Evolutionary conservation across 2,329 filamentous ascomycete species (phyloP).

Genomic region (Orbilia brochopaga): DNA sequence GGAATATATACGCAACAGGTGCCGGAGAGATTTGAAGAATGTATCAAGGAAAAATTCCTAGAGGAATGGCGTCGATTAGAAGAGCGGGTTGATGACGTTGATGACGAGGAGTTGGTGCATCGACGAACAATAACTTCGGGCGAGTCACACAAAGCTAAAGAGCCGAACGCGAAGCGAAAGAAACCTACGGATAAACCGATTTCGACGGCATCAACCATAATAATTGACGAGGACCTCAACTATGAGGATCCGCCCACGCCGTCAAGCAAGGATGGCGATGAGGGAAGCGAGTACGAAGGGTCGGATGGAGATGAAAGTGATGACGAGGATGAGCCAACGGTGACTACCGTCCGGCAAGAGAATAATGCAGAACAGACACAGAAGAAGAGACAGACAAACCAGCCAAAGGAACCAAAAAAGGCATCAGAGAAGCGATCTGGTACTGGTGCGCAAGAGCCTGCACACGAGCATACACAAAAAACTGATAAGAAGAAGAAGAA

Average conservation of each 20-base stretch:
- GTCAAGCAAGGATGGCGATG: not conserved
- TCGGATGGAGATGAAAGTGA: conserved; percentile 3
- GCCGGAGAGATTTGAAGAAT: conserved; percentile 19
- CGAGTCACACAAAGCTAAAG: not conserved
- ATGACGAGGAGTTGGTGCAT: not conserved
- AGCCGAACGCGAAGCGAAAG: not conserved
- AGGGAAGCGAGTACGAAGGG: conserved; percentile 8
- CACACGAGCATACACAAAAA: not conserved
- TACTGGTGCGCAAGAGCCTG: not conserved
- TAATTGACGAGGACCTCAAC: not conserved
- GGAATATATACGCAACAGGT: conserved; percentile 4
- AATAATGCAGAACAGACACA: not conserved
- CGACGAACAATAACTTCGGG: no score
- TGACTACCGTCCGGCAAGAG: not conserved
- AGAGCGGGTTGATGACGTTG: not conserved
- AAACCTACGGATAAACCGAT: not conserved
- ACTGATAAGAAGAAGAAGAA: conserved; percentile 1
- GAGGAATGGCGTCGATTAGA: not conserved
- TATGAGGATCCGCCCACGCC: not conserved
- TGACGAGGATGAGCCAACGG: not conserved
- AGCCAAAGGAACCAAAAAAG: not conserved
- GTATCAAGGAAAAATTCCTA: conserved; percentile 6
- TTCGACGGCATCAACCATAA: no score
- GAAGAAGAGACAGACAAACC: not conserved
- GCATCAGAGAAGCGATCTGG: not conserved